phyloP scores from a whole-genome alignment of 2,329 filamentous ascomycete species.

The Fusarium coffeatum region DNA sequence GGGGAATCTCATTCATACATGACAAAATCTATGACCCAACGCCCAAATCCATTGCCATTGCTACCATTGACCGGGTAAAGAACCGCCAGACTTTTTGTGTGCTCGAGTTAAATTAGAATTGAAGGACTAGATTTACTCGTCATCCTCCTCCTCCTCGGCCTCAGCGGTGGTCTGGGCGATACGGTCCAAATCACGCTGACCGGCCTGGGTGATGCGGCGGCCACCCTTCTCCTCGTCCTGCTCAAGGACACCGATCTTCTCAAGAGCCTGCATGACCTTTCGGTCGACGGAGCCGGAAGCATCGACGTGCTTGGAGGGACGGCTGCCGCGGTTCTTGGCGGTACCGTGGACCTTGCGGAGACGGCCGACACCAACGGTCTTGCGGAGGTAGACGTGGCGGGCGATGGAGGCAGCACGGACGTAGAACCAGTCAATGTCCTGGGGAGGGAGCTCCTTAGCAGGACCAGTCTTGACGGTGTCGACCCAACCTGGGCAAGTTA shows the following conservation, averaged over 20 bases:
- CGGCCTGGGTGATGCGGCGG: conserved; percentile 96
- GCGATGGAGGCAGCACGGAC: conserved; percentile 92
- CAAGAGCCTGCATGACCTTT: conserved; percentile 95
- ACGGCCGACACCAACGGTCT: conserved; percentile 98
- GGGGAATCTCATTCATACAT: conserved; percentile 57
- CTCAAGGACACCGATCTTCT: conserved; percentile 99
- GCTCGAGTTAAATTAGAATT: conserved; percentile 44
- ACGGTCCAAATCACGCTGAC: conserved; percentile 99
- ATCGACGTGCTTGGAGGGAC: conserved; percentile 94
- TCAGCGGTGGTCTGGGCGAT: conserved; percentile 85
- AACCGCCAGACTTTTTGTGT: conserved; percentile 45
- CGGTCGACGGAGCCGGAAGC: conserved; percentile 96
- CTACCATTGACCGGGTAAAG: conserved; percentile 34
- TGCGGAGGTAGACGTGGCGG: conserved; percentile 98
- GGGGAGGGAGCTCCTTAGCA: conserved; percentile 96
- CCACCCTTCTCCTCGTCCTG: conserved; percentile 98
- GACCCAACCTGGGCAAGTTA: conserved; percentile 80
- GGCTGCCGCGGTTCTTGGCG: conserved; percentile 95
- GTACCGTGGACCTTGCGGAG: conserved; percentile 96
- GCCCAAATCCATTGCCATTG: conserved; percentile 53
- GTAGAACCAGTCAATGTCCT: conserved; percentile 98
- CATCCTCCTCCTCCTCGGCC: conserved; percentile 75
- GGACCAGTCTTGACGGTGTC: conserved; percentile 99
- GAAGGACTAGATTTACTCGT: conserved; percentile 64
- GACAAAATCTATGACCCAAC: conserved; percentile 56